Base-by-base conservation (phyloP, 2,329 filamentous ascomycete genomes). In the Myriosclerotinia duriaeana region DNA sequence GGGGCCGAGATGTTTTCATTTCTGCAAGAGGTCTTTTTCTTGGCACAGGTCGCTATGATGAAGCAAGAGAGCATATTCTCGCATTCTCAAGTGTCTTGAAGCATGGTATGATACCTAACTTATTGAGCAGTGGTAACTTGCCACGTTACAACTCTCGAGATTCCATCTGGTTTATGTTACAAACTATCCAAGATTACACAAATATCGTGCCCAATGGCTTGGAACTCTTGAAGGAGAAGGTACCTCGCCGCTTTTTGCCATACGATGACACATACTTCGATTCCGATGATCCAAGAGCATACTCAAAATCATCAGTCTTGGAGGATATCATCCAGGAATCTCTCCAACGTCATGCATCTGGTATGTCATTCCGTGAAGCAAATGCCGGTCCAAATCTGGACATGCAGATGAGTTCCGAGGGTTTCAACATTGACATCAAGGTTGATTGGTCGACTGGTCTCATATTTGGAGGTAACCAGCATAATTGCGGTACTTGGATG, bases 401-500 rank as follows among this genome's bases (percentile, higher is more conserved):
- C 78, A 89, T 86, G 72, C 94, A 99, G 78, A 99, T 99, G 95
- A 91, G 86, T 70, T 85, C 91, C 5, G 89, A 93, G 74, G 95
- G 95, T 0, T 99, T 99, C 82, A 88, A 97, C 75, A 92, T 97
- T 71, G 88, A 95, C 68, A 89, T 98, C 72, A 86, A 90, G 68
- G 91, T 96, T 14, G 94, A 99, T 76, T 98, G 94, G 94, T 81
- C 85, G 42, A 95, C 88, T 6, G 96, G 95, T 30, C 85, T 99
- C 70, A 89, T 99, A 67, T 97, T 96, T 74, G 95, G 96, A 66
- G 95, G 96, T 44, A 98, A 92, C 75, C 93, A 97, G 76, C 84
- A 81, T 79, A 99, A 99, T 78, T 99, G 96, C 74, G 95, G 95
- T 63, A 99, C 95, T 1, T 99, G 95, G 95, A 97, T 97, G 93